phyloP scores from a whole-genome alignment of 2,329 filamentous ascomycete species.

The Fusarium metavorans region DNA sequence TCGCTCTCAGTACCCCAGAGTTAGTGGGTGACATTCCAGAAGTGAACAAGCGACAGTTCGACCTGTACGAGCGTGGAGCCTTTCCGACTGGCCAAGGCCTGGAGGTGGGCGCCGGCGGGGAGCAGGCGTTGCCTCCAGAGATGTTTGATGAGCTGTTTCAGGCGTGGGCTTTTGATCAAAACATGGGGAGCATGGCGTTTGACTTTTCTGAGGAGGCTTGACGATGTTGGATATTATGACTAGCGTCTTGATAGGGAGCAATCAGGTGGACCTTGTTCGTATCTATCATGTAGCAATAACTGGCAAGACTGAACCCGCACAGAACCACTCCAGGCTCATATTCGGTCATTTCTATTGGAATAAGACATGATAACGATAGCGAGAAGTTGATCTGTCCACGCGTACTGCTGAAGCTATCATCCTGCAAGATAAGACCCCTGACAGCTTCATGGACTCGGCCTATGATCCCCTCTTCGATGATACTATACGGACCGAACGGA shows the following conservation, averaged over 20 bases:
- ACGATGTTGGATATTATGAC: background rate
- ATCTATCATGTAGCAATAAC: background rate
- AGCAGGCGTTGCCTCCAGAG: conserved; percentile 9
- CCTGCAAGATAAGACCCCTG: background rate
- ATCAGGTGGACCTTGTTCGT: background rate
- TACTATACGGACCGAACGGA: background rate
- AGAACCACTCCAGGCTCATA: background rate
- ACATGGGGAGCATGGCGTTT: conserved; percentile 19
- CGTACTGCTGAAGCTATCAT: background rate
- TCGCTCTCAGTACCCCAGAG: conserved; percentile 22
- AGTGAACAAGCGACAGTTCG: conserved; percentile 22
- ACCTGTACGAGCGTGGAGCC: conserved; percentile 27
- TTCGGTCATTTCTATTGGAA: background rate
- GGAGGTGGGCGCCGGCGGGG: background rate
- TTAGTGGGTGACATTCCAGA: conserved; percentile 22
- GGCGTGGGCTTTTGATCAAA: conserved; percentile 33
- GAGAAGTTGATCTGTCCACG: too few species aligned
- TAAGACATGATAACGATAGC: background rate
- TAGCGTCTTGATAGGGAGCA: background rate
- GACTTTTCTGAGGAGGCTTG: conserved; percentile 20
- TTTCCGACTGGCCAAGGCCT: background rate
- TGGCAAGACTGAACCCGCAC: background rate
- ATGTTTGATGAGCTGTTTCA: conserved; percentile 32
- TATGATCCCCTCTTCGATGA: background rate
- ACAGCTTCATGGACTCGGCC: background rate